Evolutionary conservation across 768 basidiomycete species (phyloP).

Genomic region (Lactifluus rugatus): DNA sequence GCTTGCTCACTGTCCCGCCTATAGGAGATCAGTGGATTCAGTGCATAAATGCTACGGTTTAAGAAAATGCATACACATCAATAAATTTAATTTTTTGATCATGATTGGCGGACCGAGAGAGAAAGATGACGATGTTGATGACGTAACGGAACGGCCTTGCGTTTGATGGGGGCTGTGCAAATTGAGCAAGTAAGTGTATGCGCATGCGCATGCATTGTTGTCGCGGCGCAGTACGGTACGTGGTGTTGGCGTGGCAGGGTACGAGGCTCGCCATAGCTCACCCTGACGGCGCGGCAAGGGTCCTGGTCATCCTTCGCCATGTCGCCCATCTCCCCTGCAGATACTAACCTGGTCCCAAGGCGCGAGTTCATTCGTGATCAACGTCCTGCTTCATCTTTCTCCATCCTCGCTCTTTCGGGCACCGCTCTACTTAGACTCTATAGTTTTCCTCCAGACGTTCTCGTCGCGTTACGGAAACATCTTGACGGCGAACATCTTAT

Average conservation of each 20-base stretch:
- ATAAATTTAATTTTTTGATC: constrained; percentile 40
- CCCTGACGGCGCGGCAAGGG: constrained; percentile 12
- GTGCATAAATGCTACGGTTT: constrained; percentile 7
- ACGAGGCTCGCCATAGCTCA: constrained; percentile 4
- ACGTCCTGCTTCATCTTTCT: constrained; percentile 47
- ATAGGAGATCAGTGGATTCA: constrained; percentile 19
- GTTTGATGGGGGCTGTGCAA: background rate
- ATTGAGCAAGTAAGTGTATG: background rate
- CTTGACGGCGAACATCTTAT: constrained; percentile 40
- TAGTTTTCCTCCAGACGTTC: constrained; percentile 48
- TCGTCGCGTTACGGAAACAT: constrained; percentile 44
- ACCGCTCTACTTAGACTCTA: constrained; percentile 58
- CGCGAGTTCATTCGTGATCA: constrained; percentile 64
- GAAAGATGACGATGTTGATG: background rate
- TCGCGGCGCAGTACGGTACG: background rate
- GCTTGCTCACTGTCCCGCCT: constrained; percentile 40
- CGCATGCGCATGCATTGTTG: background rate
- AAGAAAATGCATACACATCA: constrained; percentile 57
- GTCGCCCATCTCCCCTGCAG: constrained; percentile 27
- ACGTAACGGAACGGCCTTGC: background rate
- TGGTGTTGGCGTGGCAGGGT: constrained; percentile 15
- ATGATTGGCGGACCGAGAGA: background rate
- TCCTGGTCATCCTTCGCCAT: constrained; percentile 16
- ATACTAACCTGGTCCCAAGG: constrained; percentile 51
- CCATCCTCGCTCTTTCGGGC: constrained; percentile 59